A percentile compares a stretch with the other conserved stretches of the same genome.
Evolutionary conservation across 179 eudicot genomes (phyloP).

Genomic region (Beta corolliflora): DNA sequence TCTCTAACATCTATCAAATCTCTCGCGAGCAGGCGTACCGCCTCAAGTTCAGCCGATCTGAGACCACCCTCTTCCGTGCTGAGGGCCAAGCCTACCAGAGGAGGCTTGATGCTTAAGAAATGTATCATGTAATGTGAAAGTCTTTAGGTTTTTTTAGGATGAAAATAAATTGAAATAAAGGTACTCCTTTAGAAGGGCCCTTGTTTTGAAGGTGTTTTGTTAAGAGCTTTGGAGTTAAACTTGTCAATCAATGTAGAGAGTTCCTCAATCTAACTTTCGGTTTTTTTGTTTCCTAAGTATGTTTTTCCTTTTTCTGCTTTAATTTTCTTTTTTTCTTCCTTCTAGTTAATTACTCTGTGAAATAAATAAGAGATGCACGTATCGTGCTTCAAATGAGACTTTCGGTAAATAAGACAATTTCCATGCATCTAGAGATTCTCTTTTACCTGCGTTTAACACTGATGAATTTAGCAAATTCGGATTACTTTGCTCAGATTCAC

Average conservation of each 20-base stretch:
- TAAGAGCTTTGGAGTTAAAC: constrained; percentile 17
- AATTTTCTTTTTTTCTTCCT: neutral
- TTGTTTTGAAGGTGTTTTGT: constrained; percentile 28
- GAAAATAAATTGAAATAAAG: constrained; percentile 25
- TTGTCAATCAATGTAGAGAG: constrained; percentile 9
- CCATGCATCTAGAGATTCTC: too few species aligned
- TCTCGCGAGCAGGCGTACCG: constrained; percentile 49
- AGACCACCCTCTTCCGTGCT: constrained; percentile 47
- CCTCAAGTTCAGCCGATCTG: constrained; percentile 55
- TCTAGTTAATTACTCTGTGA: neutral
- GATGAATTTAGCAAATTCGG: too few species aligned
- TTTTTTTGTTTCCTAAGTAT: neutral
- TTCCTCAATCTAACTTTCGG: neutral
- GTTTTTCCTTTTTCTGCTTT: too few species aligned
- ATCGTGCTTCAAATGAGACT: too few species aligned
- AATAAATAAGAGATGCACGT: neutral
- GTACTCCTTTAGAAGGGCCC: constrained; percentile 14
- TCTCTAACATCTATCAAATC: constrained; percentile 57
- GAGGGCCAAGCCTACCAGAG: constrained; percentile 23
- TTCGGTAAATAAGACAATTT: too few species aligned
- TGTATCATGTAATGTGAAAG: constrained; percentile 6
- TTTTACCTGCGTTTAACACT: too few species aligned
- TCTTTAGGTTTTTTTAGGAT: neutral
- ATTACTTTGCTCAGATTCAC: too few species aligned
- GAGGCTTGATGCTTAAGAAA: constrained; percentile 38